Percentiles rank a stretch among this genome's conserved stretches.
Evolutionary conservation across 1,139 yeast species (phyloP).

Genomic region (Candida tunisiensis): DNA sequence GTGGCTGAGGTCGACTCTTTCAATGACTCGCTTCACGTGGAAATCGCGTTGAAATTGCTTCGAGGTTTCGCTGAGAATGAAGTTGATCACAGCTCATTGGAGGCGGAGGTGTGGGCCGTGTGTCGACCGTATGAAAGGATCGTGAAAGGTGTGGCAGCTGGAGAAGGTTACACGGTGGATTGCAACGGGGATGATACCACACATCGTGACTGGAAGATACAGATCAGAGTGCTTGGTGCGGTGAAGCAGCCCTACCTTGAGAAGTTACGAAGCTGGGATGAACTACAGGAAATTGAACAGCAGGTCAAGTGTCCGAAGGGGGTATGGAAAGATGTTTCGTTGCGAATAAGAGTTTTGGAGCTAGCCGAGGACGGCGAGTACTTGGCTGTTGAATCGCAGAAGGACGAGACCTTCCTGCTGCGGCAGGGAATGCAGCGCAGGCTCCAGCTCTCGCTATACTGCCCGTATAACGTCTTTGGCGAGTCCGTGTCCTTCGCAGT

Average conservation of each 20-base stretch:
- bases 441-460: conserved; percentile 7
- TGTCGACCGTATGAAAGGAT: no score
- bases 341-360: conserved; percentile 8
- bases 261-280: conserved; percentile 15
- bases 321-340: conserved; percentile 3
- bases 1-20: no score
- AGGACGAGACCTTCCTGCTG: conserved; percentile 6
- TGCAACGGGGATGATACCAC: no score
- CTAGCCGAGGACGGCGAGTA: conserved; percentile 12
- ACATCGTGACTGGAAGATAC: no score
- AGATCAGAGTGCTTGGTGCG: conserved; percentile 7
- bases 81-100: no score
- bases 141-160: no score
- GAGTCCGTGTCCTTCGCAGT: no score
- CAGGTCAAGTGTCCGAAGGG: neutral
- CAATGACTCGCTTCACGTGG: no score
- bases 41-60: no score
- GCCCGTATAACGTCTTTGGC: conserved; percentile 6
- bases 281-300: conserved; percentile 13
- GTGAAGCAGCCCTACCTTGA: conserved; percentile 9
- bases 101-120: no score
- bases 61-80: no score
- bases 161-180: no score
- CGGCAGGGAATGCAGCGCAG: conserved; percentile 16
- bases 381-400: conserved; percentile 4